Base-by-base conservation (phyloP, 1,139 yeast genomes). In the Lodderomyces parapsilosis region DNA sequence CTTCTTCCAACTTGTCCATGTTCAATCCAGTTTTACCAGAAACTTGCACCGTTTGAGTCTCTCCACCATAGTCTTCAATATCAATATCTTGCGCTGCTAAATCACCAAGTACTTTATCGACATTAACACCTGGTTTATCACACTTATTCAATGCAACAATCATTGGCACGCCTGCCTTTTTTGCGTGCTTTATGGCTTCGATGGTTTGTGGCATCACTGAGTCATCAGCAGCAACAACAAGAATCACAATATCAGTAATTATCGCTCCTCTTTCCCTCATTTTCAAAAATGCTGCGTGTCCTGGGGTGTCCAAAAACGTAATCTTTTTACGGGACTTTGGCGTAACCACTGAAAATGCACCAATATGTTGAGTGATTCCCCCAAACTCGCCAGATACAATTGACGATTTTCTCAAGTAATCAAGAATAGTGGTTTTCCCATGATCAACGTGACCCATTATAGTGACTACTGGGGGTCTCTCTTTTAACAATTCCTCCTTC, bases 391-490 rank as follows among this genome's bases (percentile, higher is more conserved):
- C 78, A 24, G 81, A 80, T 0, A 86, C 98, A 7, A 93, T 80
- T 0, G 90, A 80, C 0, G 96, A 84, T 53, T 88, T 89, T 39
- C 98, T 74, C 53, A 94, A 68, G 54, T 81, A 79, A 59, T 94
- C 99, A 46, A 93, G 73, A 50, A 93, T 85, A 0, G 99, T 91
- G 1, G 99, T 93, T 59, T 93, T 93, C 1, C 99, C 99, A 59
- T 93, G 99, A 62, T 93, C 99, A 34, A 93, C 99, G 63, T 93
- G 99, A 4, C 99, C 99, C 98, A 93, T 93, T 42, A 93, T 88
- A 0, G 99, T 91, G 1, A 93, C 97, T 20, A 93, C 86, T 0
- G 99, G 99, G 0, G 99, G 90, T 51, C 99, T 72, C 13, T 82
- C 74, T 42, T 80, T 80, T 49, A 86, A 62, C 18, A 62, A 52